Percentiles rank a stretch among this genome's conserved stretches.
phyloP scores from a whole-genome alignment of 2,329 filamentous ascomycete genomes.

The Fonsecaea erecta region DNA sequence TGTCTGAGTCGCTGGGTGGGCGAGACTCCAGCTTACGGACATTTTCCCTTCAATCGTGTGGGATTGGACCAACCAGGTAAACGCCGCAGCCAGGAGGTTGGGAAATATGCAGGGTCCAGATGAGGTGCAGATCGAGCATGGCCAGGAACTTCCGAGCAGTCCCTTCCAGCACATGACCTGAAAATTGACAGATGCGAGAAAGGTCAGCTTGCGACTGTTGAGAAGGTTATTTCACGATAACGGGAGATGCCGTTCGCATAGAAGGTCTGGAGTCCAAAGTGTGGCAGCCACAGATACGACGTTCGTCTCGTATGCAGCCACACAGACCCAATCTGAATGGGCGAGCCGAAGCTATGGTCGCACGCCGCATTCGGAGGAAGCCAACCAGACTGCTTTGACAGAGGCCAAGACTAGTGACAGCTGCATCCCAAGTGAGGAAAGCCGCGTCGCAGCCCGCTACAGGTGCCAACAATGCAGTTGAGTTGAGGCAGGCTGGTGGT shows the following conservation, averaged over 20 bases:
- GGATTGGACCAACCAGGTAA: neutral
- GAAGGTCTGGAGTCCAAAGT: neutral
- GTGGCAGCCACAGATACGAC: constrained; percentile 12
- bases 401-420: neutral
- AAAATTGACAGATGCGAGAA: constrained; percentile 5
- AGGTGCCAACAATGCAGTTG: constrained; percentile 12
- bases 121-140: constrained; percentile 10
- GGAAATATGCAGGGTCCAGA: constrained; percentile 9
- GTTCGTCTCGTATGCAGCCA: neutral
- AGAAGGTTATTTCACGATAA: constrained; percentile 8
- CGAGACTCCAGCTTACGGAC: neutral
- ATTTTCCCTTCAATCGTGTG: neutral
- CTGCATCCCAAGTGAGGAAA: constrained; percentile 4
- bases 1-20: neutral
- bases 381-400: neutral
- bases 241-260: constrained; percentile 6
- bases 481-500: neutral
- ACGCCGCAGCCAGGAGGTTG: neutral
- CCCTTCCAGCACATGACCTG: constrained; percentile 13
- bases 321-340: neutral
- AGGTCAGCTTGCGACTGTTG: neutral
- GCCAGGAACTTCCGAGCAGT: constrained; percentile 4
- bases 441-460: constrained; percentile 6
- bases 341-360: constrained; percentile 1
- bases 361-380: constrained; percentile 13